Evolutionary conservation across 2,329 filamentous ascomycete species (phyloP), one percentile per base, ranked within the genome.

Genomic region (Raffaelea ambrosiae): DNA sequence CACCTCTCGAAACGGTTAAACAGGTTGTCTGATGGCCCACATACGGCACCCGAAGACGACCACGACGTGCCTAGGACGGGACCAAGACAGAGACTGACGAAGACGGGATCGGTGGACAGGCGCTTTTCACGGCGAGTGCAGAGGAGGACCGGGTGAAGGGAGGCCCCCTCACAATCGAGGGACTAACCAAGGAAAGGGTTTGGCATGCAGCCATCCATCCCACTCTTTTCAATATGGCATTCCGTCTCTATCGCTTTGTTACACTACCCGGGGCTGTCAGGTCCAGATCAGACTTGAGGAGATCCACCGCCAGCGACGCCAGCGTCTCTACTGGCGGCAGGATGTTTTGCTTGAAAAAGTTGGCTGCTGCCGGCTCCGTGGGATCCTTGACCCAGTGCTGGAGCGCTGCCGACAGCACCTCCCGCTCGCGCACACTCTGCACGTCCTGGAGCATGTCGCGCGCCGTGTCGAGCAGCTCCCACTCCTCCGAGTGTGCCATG

Each of bases 261-360:
- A 29, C 40, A 18, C 3, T 19, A 10, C 23, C 11, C 5, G 54
- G 53, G 42, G 35, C 19, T 18, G 36, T 7, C 3, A 11, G 7
- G 39, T 51, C 50, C 5, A 77, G 66, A 49, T 73, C 70, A 3
- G 49, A 54, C 26, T 59, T 59, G 48, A 79, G 58, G 14, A 75
- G 57, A 16, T 65, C 65, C 16, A 67, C 57, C 1, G 73, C 74
- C 29, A 78, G 59, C 2, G 58, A 59, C 3, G 74, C 69, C 47
- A 80, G 56, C n/a, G 61, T 59, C 45, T 66, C 64, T 18, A 80
- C 58, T 29, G 73, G 72, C 48, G 67, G 61, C 20, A 75, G 58
- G 10, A 80, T 69, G n/a, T 66, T 67, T 47, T 64, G 66, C 29
- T 70, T 64, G 54, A 77, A 77, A 53, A 79, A 78, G 1, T 61